Evolutionary conservation across 1,139 yeast genomes (phyloP).

Genomic region (Geotrichum candidum): DNA sequence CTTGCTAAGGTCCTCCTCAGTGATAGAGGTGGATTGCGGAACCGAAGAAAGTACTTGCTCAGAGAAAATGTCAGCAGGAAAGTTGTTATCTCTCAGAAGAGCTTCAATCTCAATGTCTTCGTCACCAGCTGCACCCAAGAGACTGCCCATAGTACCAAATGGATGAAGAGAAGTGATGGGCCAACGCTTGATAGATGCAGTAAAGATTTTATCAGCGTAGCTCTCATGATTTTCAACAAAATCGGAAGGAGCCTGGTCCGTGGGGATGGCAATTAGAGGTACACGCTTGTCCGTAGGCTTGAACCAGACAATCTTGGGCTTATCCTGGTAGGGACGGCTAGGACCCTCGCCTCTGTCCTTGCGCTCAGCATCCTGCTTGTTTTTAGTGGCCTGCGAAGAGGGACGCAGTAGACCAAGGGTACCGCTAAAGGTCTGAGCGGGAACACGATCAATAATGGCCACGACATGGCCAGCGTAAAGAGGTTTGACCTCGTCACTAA

Average conservation of each 20-base stretch:
- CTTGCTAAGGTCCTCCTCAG: constrained; percentile 31
- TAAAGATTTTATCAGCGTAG: constrained; percentile 76
- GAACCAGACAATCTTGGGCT: constrained; percentile 97
- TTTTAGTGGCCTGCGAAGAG: constrained; percentile 88
- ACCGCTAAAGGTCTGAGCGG: constrained; percentile 88
- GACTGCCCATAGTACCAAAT: constrained; percentile 86
- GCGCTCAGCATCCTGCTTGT: constrained; percentile 54
- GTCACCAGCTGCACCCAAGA: constrained; percentile 76
- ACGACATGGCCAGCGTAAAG: constrained; percentile 97
- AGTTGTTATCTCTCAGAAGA: constrained; percentile 86
- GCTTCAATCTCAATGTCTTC: constrained; percentile 80
- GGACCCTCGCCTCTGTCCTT: constrained; percentile 41
- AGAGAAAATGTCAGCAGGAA: constrained; percentile 74
- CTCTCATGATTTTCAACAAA: constrained; percentile 87
- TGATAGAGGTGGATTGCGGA: constrained; percentile 28
- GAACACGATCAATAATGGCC: constrained; percentile 94
- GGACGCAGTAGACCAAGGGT: constrained; percentile 91
- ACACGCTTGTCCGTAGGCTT: constrained; percentile 97
- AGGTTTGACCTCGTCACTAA: constrained; percentile 88
- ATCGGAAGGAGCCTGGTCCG: constrained; percentile 95
- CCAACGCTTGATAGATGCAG: constrained; percentile 97
- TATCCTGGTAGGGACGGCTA: constrained; percentile 35
- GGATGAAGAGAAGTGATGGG: constrained; percentile 98
- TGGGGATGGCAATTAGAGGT: constrained; percentile 95
- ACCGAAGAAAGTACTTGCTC: constrained; percentile 39